A percentile compares a stretch with the other conserved stretches of the same genome.
These are phyloP conservation scores for Usnea hakonensis DNA, from an alignment of 495 filamentous ascomycete species.

Conservation along the genomic window DNA sequence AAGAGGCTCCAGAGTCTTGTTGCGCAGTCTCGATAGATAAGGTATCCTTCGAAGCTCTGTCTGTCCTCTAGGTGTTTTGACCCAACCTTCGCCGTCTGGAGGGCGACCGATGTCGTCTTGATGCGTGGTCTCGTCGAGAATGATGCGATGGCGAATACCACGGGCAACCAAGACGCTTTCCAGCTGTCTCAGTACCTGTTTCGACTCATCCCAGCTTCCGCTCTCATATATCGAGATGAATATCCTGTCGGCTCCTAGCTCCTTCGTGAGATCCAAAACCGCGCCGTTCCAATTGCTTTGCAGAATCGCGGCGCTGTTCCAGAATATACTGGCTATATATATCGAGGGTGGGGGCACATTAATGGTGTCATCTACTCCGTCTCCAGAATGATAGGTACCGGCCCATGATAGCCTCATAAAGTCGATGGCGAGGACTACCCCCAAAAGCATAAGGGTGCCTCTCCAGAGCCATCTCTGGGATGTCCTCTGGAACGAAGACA, in stretches of 20 bases:
- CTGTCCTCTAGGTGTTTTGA: conserved; percentile 39
- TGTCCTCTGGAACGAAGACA: not conserved
- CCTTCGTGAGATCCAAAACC: conserved; percentile 45
- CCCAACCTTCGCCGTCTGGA: conserved; percentile 42
- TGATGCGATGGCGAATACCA: conserved; percentile 47
- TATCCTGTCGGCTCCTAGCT: conserved; percentile 55
- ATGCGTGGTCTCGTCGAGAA: conserved; percentile 47
- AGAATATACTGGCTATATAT: conserved; percentile 59
- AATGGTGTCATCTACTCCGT: not conserved
- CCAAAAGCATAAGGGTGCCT: conserved; percentile 1
- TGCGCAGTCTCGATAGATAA: conserved; percentile 56
- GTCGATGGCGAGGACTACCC: not conserved
- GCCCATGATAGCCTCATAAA: not conserved
- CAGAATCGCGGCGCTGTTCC: conserved; percentile 60
- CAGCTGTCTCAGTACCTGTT: conserved; percentile 54
- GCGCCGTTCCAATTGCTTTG: conserved; percentile 53
- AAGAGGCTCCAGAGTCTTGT: conserved; percentile 45
- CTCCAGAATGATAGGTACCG: not conserved
- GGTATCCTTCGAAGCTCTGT: conserved; percentile 56
- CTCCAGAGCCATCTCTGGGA: not conserved
- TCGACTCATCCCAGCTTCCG: conserved; percentile 63
- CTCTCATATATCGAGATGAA: conserved; percentile 64
- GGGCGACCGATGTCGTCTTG: conserved; percentile 38
- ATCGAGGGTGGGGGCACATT: conserved; percentile 27
- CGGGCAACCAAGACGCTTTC: conserved; percentile 44